Conservation (phyloP, 2,329 filamentous ascomycete genomes). For the Trichoderma hamatum region DNA sequence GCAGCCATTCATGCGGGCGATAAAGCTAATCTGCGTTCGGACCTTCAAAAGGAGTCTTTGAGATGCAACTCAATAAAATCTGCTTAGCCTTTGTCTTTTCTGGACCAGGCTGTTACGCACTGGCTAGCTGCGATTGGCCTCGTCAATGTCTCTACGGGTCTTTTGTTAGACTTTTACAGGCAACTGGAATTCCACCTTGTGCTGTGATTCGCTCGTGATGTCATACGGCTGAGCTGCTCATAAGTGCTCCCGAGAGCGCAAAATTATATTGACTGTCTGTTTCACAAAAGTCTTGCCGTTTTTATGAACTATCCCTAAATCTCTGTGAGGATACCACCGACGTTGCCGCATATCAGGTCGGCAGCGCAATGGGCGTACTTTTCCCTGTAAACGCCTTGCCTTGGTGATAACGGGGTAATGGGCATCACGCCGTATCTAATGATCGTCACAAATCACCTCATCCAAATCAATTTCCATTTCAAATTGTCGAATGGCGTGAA, state of each 20-base stretch:
- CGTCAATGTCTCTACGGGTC: not conserved
- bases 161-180: not conserved
- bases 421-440: not conserved
- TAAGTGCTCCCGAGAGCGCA: not conserved
- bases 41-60: not conserved
- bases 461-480: constrained; percentile 32
- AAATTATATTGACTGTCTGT: not conserved
- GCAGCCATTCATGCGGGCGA: not conserved
- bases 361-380: not conserved
- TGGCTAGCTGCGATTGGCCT: not conserved
- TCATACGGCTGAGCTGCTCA: not conserved
- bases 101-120: not conserved
- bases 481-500: constrained; percentile 36
- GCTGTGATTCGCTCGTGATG: not conserved
- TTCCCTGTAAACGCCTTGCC: not conserved
- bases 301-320: not conserved
- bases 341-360: not conserved
- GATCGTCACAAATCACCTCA: not conserved
- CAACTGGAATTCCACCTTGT: not conserved
- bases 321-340: not conserved
- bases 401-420: not conserved
- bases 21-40: not conserved
- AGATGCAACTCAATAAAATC: not conserved
- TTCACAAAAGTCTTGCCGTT: too few species aligned
- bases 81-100: not conserved